phyloP scores from a whole-genome alignment of 116 monocot species.

The Trichopus zeylanicus region DNA sequence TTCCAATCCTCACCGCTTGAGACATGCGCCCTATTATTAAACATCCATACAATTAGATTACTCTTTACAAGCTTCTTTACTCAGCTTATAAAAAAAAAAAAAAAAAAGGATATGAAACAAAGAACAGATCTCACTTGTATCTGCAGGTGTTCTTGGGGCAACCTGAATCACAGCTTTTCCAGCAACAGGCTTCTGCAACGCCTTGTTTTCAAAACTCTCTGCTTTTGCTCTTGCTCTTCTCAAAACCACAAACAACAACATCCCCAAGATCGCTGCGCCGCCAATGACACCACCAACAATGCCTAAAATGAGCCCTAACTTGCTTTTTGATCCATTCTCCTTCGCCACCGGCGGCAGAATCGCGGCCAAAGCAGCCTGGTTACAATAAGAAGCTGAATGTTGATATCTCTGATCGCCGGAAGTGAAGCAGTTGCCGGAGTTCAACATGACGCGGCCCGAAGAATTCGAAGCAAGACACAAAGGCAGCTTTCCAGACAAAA shows the following conservation, averaged over 20 bases:
- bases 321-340: slow-evolving; percentile 22
- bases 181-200: slow-evolving; percentile 5
- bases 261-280: slow-evolving; percentile 22
- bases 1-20: slow-evolving; percentile 53
- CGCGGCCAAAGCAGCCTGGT: slow-evolving; percentile 53
- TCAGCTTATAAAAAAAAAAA: not conserved
- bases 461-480: slow-evolving; percentile 34
- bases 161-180: slow-evolving; percentile 14
- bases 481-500: slow-evolving; percentile 50
- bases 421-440: slow-evolving; percentile 62
- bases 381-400: slow-evolving; percentile 49
- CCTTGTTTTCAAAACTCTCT: not conserved
- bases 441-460: slow-evolving; percentile 19
- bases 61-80: not conserved
- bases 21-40: slow-evolving; percentile 43
- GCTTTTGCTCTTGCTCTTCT: slow-evolving; percentile 20
- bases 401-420: slow-evolving; percentile 25
- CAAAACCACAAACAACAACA: slow-evolving; percentile 33
- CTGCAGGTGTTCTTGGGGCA: slow-evolving; percentile 25
- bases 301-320: slow-evolving; percentile 34
- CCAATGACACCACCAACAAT: slow-evolving; percentile 51
- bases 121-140: slow-evolving; percentile 65
- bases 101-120: not conserved
- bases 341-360: slow-evolving; percentile 23
- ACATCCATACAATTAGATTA: not conserved